Evolutionary conservation across 371 early-diverging fungal genomes (phyloP), one percentile per base, ranked within the genome.

Genomic region (Circinella minor): DNA sequence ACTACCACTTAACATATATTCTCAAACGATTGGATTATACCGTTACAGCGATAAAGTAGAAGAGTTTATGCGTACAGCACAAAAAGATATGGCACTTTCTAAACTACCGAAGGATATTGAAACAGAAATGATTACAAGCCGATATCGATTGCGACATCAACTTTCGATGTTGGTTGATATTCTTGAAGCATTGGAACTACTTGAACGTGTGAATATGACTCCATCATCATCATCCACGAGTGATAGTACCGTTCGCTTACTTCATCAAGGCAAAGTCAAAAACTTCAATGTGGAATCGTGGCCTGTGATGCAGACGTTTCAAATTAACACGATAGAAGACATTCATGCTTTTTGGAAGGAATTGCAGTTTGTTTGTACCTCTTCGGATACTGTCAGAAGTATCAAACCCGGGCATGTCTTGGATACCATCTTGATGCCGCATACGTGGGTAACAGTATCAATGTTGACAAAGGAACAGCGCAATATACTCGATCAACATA

Each of bases 321-420:
- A 38, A 20, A 17, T 75, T n/a, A 5, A 38, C 13, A 63, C 71
- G 11, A 36, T 55, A 11, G 48, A 57, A 34, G 61, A 71, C 37
- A 68, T 71, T 15, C 43, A 60, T 0, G 36, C 34, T 18, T 75
- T 71, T 60, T 75, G 75, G 75, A 59, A 66, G 4, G 75, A 75
- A n/a, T 63, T 75, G 7, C 71, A 75, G 36, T 69, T 63, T 38
- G 43, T 49, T 3, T 75, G 75, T 49, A 74, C 71, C 0, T 71
- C 69, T 17, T 38, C 46, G 5, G 49, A 61, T 39, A 36, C 54
- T 18, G 57, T 6, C 1, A 39, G 13, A n/a, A 68, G 71, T 51
- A 57, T 57, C 5, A 57, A 57, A 34, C 11, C 57, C 0, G 57
- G 57, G 0, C 57, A 57, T 57, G 13, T 37, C 4, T 46, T 75